Conservation (phyloP, 495 filamentous ascomycete species). For the Trichoderma gamsii region DNA sequence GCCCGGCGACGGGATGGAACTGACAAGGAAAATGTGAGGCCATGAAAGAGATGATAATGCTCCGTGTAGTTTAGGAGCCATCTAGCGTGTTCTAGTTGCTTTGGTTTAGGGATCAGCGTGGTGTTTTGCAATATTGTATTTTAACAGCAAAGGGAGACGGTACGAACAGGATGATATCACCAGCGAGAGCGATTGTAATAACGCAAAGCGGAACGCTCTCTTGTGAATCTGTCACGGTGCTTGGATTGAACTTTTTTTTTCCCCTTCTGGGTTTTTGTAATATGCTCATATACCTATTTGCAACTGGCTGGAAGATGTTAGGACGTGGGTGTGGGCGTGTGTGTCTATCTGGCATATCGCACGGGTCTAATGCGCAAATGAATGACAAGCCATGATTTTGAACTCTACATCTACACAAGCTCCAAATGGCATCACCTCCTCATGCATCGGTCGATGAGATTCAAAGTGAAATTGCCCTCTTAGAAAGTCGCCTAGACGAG, state of each 20-base stretch:
- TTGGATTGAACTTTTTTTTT: background rate
- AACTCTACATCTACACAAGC: slow-evolving; percentile 10
- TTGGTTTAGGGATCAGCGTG: slow-evolving; percentile 10
- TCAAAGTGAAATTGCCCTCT: slow-evolving; percentile 22
- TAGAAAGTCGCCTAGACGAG: background rate
- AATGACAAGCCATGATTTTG: slow-evolving; percentile 9
- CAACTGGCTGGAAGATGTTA: background rate
- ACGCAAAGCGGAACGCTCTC: background rate
- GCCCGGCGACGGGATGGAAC: slow-evolving; percentile 21
- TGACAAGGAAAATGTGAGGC: slow-evolving; percentile 42
- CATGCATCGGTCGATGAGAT: slow-evolving; percentile 18
- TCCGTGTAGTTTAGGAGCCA: background rate
- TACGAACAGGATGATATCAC: background rate
- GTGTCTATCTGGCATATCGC: background rate
- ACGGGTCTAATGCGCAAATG: background rate
- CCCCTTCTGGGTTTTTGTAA: background rate
- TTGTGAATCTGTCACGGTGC: background rate
- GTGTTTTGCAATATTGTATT: slow-evolving; percentile 17
- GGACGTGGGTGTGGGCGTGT: background rate
- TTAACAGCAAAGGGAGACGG: background rate
- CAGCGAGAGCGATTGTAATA: background rate
- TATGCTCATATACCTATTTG: background rate
- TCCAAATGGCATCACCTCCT: background rate
- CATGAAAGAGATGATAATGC: slow-evolving; percentile 16
- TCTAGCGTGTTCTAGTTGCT: background rate